Evolutionary conservation across 768 basidiomycete genomes (phyloP).

Genomic region (Roridomyces roridus): DNA sequence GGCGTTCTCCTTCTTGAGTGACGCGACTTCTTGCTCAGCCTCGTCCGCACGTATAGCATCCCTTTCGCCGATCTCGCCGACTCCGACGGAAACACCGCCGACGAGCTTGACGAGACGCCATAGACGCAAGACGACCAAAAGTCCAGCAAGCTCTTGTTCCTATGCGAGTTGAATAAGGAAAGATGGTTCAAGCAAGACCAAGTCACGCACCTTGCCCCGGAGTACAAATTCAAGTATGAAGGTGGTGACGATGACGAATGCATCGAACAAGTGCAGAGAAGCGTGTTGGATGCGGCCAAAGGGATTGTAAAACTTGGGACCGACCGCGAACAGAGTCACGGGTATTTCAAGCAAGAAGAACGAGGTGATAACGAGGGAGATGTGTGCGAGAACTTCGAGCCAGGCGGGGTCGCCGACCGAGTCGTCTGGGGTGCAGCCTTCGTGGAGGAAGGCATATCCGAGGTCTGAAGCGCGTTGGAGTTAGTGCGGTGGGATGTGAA

Average conservation of each 20-base stretch:
- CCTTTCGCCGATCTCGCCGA: slow-evolving; percentile 72
- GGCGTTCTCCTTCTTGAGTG: slow-evolving; percentile 57
- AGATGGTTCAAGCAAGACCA: no score
- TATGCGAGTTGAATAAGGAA: no score
- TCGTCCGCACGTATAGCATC: slow-evolving; percentile 53
- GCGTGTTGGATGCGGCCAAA: slow-evolving; percentile 60
- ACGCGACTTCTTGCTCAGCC: slow-evolving; percentile 54
- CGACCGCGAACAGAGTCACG: slow-evolving; percentile 69
- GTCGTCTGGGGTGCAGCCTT: slow-evolving; percentile 49
- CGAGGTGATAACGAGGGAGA: slow-evolving; percentile 72
- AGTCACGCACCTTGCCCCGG: slow-evolving; percentile 47
- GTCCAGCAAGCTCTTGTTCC: slow-evolving; percentile 71
- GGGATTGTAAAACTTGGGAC: slow-evolving; percentile 67
- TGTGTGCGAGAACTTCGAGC: slow-evolving; percentile 64
- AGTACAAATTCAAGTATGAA: slow-evolving; percentile 76
- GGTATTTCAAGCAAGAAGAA: slow-evolving; percentile 84
- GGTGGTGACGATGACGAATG: slow-evolving; percentile 70
- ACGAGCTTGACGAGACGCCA: slow-evolving; percentile 85
- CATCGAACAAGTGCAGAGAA: slow-evolving; percentile 76
- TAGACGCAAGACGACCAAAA: slow-evolving; percentile 76
- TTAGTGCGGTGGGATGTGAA: no score
- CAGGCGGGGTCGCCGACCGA: slow-evolving; percentile 55
- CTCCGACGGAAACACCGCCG: slow-evolving; percentile 70
- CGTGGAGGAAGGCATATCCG: slow-evolving; percentile 66
- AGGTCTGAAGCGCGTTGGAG: no score